A percentile compares a stretch with the other conserved stretches of the same genome.
Evolutionary conservation across 140 eudicot genomes (phyloP).

Genomic region (Bidens hawaiensis): DNA sequence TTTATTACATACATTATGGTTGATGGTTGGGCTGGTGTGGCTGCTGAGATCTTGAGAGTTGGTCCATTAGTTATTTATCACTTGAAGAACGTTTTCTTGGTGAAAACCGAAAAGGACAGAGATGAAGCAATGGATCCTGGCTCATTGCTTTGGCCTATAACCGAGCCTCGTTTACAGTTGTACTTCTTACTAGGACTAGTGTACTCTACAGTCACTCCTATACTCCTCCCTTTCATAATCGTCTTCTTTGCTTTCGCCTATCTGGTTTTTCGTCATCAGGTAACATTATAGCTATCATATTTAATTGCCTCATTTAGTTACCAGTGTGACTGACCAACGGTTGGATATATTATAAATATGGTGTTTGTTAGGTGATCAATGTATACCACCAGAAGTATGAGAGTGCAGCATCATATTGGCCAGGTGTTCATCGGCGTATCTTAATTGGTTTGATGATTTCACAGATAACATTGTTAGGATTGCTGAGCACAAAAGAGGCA

Average conservation of each 20-base stretch:
- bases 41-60: slow-evolving; percentile 78
- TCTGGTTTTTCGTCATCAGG: slow-evolving; percentile 93
- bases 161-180: slow-evolving; percentile 89
- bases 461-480: slow-evolving; percentile 66
- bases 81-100: slow-evolving; percentile 78
- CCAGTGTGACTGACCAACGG: slow-evolving; percentile 5
- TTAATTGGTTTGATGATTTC: slow-evolving; percentile 63
- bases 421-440: slow-evolving; percentile 75
- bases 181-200: slow-evolving; percentile 89
- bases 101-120: slow-evolving; percentile 84
- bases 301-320: too few species aligned
- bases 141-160: slow-evolving; percentile 50
- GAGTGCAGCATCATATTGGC: slow-evolving; percentile 89
- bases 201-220: slow-evolving; percentile 71
- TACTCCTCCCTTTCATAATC: slow-evolving; percentile 83
- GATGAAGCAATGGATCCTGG: slow-evolving; percentile 99
- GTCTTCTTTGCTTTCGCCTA: slow-evolving; percentile 82
- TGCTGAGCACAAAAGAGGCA: slow-evolving; percentile 67
- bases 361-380: slow-evolving; percentile 55
- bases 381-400: slow-evolving; percentile 83
- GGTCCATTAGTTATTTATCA: slow-evolving; percentile 74
- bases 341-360: not conserved
- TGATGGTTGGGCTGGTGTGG: slow-evolving; percentile 97
- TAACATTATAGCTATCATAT: slow-evolving; percentile 13
- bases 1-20: slow-evolving; percentile 84